phyloP scores from a whole-genome alignment of 2,329 filamentous ascomycete genomes.

The Seiridium cupressi region DNA sequence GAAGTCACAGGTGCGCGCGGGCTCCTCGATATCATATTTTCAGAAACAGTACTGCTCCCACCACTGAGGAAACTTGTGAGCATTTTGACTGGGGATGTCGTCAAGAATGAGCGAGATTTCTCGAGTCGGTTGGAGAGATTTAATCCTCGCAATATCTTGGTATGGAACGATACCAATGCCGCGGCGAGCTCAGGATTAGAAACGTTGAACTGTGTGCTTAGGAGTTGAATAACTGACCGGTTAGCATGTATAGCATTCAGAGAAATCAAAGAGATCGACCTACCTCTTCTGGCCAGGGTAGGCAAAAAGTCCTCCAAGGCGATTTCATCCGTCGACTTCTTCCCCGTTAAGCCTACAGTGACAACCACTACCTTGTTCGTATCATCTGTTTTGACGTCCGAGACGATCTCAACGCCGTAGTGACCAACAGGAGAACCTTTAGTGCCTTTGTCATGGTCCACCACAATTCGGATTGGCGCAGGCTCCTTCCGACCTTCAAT shows the following conservation, averaged over 20 bases:
- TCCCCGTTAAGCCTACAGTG: constrained; percentile 65
- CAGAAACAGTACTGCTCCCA: constrained; percentile 42
- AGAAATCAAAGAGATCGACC: constrained; percentile 25
- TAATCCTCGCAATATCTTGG: constrained; percentile 71
- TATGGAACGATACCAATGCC: constrained; percentile 73
- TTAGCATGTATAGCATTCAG: constrained; percentile 28
- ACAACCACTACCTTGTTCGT: constrained; percentile 47
- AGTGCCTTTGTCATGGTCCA: constrained; percentile 67
- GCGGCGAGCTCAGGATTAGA: constrained; percentile 63
- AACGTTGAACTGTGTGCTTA: constrained; percentile 68
- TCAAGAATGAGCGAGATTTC: constrained; percentile 67
- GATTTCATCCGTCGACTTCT: constrained; percentile 71
- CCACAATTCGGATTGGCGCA: constrained; percentile 68
- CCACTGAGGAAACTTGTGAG: constrained; percentile 78
- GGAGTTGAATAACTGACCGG: constrained; percentile 64
- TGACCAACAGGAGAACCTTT: constrained; percentile 65
- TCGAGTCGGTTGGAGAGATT: constrained; percentile 61
- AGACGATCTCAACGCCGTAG: constrained; percentile 70
- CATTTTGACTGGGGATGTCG: constrained; percentile 86
- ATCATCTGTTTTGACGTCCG: constrained; percentile 59
- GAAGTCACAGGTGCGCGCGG: constrained; percentile 36
- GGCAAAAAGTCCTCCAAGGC: constrained; percentile 70
- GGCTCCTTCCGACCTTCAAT: constrained; percentile 65
- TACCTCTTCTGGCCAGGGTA: constrained; percentile 72
- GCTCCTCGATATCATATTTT: constrained; percentile 33